Evolutionary conservation across 2,329 filamentous ascomycete genomes (phyloP).

Genomic region (Lizonia empirigonia): DNA sequence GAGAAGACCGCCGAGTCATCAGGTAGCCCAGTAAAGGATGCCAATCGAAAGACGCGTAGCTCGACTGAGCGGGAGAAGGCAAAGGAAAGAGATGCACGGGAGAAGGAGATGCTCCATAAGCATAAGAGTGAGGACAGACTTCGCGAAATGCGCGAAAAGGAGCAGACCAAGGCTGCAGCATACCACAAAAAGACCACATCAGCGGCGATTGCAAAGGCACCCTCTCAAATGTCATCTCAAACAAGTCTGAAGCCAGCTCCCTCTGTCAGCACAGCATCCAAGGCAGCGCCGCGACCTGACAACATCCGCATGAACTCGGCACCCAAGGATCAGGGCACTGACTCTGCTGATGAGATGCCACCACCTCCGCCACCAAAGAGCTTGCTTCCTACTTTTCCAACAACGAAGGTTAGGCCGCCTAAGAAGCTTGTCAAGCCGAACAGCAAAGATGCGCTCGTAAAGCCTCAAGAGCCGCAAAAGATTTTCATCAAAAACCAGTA

Average conservation of each 20-base stretch:
- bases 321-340: conserved; percentile 34
- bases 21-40: conserved; percentile 43
- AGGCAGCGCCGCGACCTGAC: conserved; percentile 38
- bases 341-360: conserved; percentile 61
- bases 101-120: conserved; percentile 61
- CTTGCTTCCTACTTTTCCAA: conserved; percentile 56
- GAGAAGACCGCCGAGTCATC: conserved; percentile 33
- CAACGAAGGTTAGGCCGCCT: conserved; percentile 37
- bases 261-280: conserved; percentile 35
- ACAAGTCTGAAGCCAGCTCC: conserved; percentile 50
- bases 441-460: conserved; percentile 62
- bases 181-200: conserved; percentile 50
- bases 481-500: conserved; percentile 60
- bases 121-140: conserved; percentile 69
- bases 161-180: conserved; percentile 67
- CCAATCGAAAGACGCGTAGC: conserved; percentile 60
- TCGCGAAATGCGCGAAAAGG: conserved; percentile 71
- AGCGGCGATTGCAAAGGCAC: conserved; percentile 57
- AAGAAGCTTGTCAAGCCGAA: conserved; percentile 63
- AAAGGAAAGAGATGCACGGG: conserved; percentile 63
- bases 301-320: conserved; percentile 36
- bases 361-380: conserved; percentile 64
- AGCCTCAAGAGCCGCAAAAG: conserved; percentile 70
- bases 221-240: conserved; percentile 45
- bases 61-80: conserved; percentile 66